These are phyloP conservation scores for Mortierella alpina DNA, from an alignment of 192 early-diverging fungal genomes.

Conservation along the genomic window DNA sequence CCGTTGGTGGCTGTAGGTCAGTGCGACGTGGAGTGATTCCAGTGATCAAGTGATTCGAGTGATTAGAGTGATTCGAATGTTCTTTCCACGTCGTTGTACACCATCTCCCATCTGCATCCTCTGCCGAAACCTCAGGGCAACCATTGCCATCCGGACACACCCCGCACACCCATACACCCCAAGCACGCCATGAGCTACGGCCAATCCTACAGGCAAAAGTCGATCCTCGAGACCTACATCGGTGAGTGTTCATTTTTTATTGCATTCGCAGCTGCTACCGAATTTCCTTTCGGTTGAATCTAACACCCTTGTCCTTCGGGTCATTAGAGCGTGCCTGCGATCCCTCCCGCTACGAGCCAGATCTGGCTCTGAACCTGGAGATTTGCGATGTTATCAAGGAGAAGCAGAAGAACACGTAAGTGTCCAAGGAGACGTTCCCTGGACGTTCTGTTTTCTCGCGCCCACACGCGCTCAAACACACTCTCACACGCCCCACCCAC, in stretches of 20 bases:
- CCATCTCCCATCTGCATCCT: too few species aligned
- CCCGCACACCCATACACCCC: background rate
- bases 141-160: too few species aligned
- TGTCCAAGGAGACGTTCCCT: background rate
- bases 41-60: too few species aligned
- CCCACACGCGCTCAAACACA: background rate
- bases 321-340: slow-evolving; percentile 82
- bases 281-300: background rate
- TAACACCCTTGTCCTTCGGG: background rate
- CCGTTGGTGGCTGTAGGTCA: too few species aligned
- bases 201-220: slow-evolving; percentile 23
- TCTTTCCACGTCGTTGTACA: too few species aligned
- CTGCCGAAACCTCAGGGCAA: too few species aligned
- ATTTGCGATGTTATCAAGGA: slow-evolving; percentile 95
- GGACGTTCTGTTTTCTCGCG: background rate
- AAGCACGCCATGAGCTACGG: slow-evolving; percentile 14
- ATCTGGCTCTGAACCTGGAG: slow-evolving; percentile 91
- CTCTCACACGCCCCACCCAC: background rate
- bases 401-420: slow-evolving; percentile 86
- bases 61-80: too few species aligned
- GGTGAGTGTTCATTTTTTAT: slow-evolving; percentile 15
- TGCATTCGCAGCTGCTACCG: background rate
- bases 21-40: too few species aligned
- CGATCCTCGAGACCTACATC: slow-evolving; percentile 48
- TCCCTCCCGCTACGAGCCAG: slow-evolving; percentile 75